Base-by-base conservation (phyloP, 2,329 filamentous ascomycete genomes). In the Cladosporium sp. region DNA sequence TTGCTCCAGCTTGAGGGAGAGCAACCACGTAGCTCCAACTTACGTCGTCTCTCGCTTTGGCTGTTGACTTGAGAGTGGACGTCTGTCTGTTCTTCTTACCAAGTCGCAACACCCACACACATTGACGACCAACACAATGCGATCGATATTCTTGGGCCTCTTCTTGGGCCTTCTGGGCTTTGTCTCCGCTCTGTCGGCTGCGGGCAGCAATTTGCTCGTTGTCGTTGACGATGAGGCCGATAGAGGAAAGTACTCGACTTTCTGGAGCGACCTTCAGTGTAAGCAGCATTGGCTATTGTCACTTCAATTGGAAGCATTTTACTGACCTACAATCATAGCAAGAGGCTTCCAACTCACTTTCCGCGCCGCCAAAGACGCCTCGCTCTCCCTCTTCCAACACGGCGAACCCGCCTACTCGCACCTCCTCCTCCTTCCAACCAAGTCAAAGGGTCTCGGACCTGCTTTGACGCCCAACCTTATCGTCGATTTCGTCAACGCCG, bases 361-460 rank as follows among this genome's bases (percentile, higher is more conserved):
- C 67, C 83, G 91, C 68, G 90, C 89, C 7, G 88, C 89, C 54
- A 93, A 93, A 73, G 86, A 82, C 67, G 82, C 89, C 47, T 76
- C 78, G 43, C 73, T 97, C 61, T 78, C 81, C 45, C 78, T 98
- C 58, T 95, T 96, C 75, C 78, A 82, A 65, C 83, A 93, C 56
- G 93, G 92, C 66, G 88, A 93, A 73, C 83, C 86, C 68, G 83
- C 81, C 56, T 97, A 91, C 71, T 92, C 97, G 72, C 92, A 98
- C 71, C 74, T 97, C 57, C 71, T 97, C 57, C 78, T 98, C 59
- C 82, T 97, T 57, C 93, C 93, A 46, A 83, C 85, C 53, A 95
- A 92, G 71, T 82, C 88, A 27, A 98, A 98, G 80, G 91, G 88
- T 54, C 86, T 96, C 53, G 93, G 93, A 50, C 90, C 92, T 57